Percentiles rank a stretch among this genome's conserved stretches.
These are phyloP conservation scores for Trebouxia sp. DNA, from an alignment of 139 green algal genomes.

Conservation along the genomic window DNA sequence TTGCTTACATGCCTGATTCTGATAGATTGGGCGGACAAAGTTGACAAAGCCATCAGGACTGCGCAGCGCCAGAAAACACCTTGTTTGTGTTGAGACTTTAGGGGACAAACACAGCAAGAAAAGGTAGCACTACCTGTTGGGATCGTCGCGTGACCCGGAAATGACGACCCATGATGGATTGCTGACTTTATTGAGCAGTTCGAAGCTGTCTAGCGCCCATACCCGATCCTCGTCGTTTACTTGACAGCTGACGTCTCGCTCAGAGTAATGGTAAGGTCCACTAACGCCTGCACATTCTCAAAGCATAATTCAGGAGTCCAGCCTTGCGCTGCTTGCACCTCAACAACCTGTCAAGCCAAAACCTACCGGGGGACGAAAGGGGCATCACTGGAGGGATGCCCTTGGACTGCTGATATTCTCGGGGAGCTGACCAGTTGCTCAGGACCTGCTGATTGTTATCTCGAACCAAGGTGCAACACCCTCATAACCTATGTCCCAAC, in stretches of 20 bases:
- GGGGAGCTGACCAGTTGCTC: too few relatives aligned
- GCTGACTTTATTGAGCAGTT: neutral
- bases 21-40: neutral
- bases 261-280: neutral
- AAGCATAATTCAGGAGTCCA: neutral
- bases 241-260: neutral
- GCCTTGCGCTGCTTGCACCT: too few relatives aligned
- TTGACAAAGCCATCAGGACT: neutral
- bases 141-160: neutral
- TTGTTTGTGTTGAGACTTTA: too few relatives aligned
- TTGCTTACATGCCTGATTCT: neutral
- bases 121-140: slow-evolving; percentile 13
- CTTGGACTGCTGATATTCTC: too few relatives aligned
- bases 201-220: slow-evolving; percentile 3
- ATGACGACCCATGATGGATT: neutral
- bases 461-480: too few relatives aligned
- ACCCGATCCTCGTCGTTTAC: slow-evolving; percentile 5
- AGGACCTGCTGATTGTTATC: too few relatives aligned
- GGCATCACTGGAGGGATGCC: neutral
- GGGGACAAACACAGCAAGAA: too few relatives aligned
- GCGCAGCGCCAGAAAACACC: too few relatives aligned
- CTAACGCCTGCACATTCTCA: neutral
- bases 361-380: slow-evolving; percentile 11
- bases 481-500: too few relatives aligned
- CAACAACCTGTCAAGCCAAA: too few relatives aligned